phyloP scores from a whole-genome alignment of 1,139 yeast genomes.

The Protomyces arabidopsidicola region DNA sequence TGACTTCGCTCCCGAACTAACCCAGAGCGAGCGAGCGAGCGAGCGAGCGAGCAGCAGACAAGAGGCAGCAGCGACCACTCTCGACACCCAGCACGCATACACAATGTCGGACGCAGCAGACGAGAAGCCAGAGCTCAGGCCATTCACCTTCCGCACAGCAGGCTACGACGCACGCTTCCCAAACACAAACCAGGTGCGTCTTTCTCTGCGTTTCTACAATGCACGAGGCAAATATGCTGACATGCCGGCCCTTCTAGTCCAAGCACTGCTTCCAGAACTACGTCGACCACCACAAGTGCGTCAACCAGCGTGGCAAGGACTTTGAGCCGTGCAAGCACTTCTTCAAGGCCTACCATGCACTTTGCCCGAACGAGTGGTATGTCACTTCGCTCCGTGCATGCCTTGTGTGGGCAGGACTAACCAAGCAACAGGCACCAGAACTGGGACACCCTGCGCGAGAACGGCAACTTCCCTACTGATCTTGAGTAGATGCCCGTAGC shows the following conservation, averaged over 20 bases:
- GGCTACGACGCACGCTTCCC: constrained; percentile 30
- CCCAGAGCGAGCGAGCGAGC: no score
- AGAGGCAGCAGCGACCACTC: not conserved
- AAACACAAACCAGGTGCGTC: constrained; percentile 28
- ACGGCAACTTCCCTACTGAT: constrained; percentile 24
- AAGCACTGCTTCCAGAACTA: constrained; percentile 56
- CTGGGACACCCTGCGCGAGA: not conserved
- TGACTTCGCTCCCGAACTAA: no score
- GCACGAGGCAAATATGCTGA: not conserved
- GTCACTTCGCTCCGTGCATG: not conserved
- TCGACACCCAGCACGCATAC: not conserved
- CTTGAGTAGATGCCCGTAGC: constrained; percentile 9
- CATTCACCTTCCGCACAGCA: constrained; percentile 26
- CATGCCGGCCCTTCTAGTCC: not conserved
- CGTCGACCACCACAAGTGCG: constrained; percentile 96
- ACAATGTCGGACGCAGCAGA: constrained; percentile 22
- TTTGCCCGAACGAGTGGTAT: constrained; percentile 29
- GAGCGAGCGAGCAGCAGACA: not conserved
- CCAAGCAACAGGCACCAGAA: not conserved
- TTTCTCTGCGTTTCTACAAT: not conserved
- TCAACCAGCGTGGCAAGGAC: constrained; percentile 94
- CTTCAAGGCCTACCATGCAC: constrained; percentile 29
- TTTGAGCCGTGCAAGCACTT: constrained; percentile 96
- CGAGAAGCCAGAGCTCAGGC: constrained; percentile 15
- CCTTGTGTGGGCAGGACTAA: not conserved